Percentiles rank a stretch among this genome's conserved stretches.
phyloP scores from a whole-genome alignment of 2,329 filamentous ascomycete genomes.

The Colletotrichum simmondsii region DNA sequence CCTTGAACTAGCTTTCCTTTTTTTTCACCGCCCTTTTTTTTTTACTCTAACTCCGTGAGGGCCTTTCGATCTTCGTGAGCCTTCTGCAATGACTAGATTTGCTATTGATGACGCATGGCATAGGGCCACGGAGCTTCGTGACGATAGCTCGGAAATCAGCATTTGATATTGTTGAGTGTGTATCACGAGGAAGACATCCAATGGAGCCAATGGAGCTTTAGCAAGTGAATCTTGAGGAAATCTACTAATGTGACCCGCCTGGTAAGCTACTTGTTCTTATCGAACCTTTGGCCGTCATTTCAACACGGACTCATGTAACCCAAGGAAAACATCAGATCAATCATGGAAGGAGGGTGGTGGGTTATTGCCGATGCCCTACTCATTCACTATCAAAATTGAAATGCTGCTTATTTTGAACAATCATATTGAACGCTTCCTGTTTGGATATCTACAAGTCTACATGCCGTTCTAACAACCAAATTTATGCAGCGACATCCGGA shows the following conservation, averaged over 20 bases:
- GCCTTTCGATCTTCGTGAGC: conserved; percentile 31
- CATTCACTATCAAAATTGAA: not conserved
- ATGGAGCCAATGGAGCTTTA: not conserved
- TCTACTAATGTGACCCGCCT: not conserved
- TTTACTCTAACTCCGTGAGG: conserved; percentile 33
- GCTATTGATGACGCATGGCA: conserved; percentile 19
- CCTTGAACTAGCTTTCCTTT: conserved; percentile 40
- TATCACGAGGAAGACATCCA: not conserved
- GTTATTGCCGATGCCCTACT: not conserved
- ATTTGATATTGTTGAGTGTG: not conserved
- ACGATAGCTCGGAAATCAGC: not conserved
- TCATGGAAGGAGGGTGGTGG: not conserved
- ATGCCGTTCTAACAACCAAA: conserved; percentile 32
- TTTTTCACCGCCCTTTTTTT: conserved; percentile 38
- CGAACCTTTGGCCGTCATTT: not conserved
- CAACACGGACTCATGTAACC: not conserved
- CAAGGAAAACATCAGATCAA: not conserved
- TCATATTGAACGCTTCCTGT: conserved; percentile 30
- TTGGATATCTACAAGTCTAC: conserved; percentile 26
- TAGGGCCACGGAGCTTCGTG: not conserved
- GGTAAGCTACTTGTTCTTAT: not conserved
- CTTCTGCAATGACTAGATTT: conserved; percentile 29
- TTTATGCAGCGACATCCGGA: conserved; percentile 48
- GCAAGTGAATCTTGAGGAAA: not conserved
- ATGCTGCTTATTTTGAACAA: conserved; percentile 10